A percentile compares a stretch with the other conserved stretches of the same genome.
Conservation (phyloP, 2,329 filamentous ascomycete species). For the Aspergillus niger region DNA sequence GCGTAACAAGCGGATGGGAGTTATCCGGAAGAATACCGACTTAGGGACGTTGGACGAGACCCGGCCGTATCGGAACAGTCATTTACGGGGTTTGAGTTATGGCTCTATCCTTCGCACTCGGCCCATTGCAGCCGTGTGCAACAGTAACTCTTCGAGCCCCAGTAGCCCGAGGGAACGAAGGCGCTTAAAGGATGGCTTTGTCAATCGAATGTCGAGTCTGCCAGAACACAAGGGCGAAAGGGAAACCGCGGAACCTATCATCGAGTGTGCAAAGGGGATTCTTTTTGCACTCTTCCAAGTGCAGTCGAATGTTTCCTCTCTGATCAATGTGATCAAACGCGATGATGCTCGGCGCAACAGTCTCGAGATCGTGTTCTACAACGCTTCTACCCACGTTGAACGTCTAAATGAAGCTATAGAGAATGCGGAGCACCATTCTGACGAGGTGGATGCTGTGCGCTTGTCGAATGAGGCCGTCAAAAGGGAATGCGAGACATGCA, state of each 20-base stretch:
- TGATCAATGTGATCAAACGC: constrained; percentile 51
- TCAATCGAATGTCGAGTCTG: constrained; percentile 58
- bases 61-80: constrained; percentile 54
- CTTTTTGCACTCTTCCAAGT: constrained; percentile 58
- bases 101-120: constrained; percentile 53
- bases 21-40: constrained; percentile 60
- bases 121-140: constrained; percentile 33
- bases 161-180: constrained; percentile 47
- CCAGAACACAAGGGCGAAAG: constrained; percentile 57
- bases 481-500: constrained; percentile 51
- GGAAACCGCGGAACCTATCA: constrained; percentile 50
- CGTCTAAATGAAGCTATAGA: constrained; percentile 58
- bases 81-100: constrained; percentile 60
- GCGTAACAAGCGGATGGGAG: constrained; percentile 62
- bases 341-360: constrained; percentile 51
- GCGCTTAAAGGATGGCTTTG: constrained; percentile 45
- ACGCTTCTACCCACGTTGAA: constrained; percentile 58
- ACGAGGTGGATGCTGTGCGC: constrained; percentile 52
- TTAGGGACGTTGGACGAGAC: constrained; percentile 57
- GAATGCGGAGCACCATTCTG: constrained; percentile 51
- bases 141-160: constrained; percentile 47
- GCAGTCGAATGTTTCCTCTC: constrained; percentile 49
- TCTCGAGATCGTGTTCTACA: constrained; percentile 59
- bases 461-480: constrained; percentile 45
- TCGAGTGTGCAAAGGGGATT: constrained; percentile 59